Evolutionary conservation across 2,329 filamentous ascomycete species (phyloP), one percentile per base, ranked within the genome.

Genomic region (Ceratocystiopsis brevicomis): DNA sequence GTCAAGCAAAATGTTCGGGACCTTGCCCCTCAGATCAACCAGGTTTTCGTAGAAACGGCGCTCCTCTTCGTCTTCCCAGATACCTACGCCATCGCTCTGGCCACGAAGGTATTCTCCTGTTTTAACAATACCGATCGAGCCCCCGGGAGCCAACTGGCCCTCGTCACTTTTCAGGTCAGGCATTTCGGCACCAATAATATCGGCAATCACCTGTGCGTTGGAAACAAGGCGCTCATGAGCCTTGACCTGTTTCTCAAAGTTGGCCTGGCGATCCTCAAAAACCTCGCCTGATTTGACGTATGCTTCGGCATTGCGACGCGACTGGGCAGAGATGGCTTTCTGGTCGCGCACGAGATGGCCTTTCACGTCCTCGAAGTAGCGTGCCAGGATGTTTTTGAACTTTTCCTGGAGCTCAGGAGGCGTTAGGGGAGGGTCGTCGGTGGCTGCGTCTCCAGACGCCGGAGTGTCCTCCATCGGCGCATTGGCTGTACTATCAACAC

Each of bases 41-140:
- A 98, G 61, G 50, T 95, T 96, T 64, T 98, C 90, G 61, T 98
- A 98, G 59, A 98, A 98, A 47, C 90, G 82, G 47, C 90, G 78
- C 61, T 98, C 88, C 44, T 98, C 90, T 56, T 98, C 90, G 53
- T 98, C 90, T 62, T 95, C 87, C 90, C 90, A 98, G 49, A 98
- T 96, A 0, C 90, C 90, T 19, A 87, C 74, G 17, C 86, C 87
- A 46, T 96, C 88, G 18, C 79, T 81, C 57, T 92, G 83, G 13
- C 86, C 87, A 35, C 85, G 81, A 36, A 96, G 67, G 54, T 95
- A 96, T 52, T 96, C 88, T 1, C 85, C 84, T 12, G 87, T 81
- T 62, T 95, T 96, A 52, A 96, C 81, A 36, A 96, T 72, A 33
- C 90, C 90, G 53, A 98, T 95, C 1, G 81, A 79, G 43, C 83